phyloP scores from a whole-genome alignment of 306 rosid genomes.

The Prinsepia uniflora region DNA sequence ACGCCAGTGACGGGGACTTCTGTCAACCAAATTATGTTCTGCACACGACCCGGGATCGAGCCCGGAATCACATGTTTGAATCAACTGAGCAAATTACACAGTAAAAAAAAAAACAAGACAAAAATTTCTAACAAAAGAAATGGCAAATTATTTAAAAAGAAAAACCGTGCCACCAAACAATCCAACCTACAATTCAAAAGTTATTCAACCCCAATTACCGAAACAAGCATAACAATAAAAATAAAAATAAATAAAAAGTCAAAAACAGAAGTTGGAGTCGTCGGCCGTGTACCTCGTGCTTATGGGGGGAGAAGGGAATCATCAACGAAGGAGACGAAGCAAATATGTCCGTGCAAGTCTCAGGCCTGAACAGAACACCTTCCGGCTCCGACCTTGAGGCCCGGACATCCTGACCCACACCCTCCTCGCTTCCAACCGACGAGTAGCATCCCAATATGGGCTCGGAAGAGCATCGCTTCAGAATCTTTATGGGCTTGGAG shows the following conservation, averaged over 20 bases:
- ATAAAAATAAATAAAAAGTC: not conserved
- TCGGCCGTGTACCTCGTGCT: conserved; percentile 24
- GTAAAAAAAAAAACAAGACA: not conserved
- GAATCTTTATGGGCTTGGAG: conserved; percentile 32
- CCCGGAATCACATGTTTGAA: no score
- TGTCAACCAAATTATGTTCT: no score
- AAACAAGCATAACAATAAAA: no score
- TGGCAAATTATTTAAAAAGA: no score
- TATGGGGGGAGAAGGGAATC: conserved; percentile 38
- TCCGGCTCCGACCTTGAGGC: conserved; percentile 17
- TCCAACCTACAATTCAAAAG: not conserved
- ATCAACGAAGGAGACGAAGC: conserved; percentile 53
- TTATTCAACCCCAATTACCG: no score
- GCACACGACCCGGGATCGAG: no score
- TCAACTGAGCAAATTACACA: no score
- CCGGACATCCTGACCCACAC: not conserved
- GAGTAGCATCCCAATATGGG: conserved; percentile 32
- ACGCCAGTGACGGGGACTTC: no score
- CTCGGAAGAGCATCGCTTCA: conserved; percentile 61
- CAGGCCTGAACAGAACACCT: conserved; percentile 38
- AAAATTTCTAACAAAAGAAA: not conserved
- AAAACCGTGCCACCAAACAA: not conserved
- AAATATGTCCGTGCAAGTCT: conserved; percentile 39
- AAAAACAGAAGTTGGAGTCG: not conserved
- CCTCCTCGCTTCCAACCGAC: conserved; percentile 10